Conservation (phyloP, 2,329 filamentous ascomycete genomes). For the Ilyonectria destructans region DNA sequence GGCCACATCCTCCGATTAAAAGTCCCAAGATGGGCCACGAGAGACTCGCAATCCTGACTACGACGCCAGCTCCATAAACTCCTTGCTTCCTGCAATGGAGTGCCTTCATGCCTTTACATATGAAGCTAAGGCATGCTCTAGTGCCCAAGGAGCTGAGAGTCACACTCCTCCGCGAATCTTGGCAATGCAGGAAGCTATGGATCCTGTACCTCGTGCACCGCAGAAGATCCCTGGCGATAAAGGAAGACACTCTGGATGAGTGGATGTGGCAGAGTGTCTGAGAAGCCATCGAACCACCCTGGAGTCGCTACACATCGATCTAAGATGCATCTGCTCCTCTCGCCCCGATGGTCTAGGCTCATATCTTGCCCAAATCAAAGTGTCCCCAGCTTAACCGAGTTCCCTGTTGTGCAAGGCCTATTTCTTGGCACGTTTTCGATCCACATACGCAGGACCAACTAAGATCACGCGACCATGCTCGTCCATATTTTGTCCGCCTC, state of each 20-base stretch:
- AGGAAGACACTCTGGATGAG: neutral
- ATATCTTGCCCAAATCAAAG: neutral
- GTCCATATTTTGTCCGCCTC: no score
- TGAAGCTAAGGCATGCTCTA: no score
- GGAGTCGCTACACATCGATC: neutral
- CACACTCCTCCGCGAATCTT: no score
- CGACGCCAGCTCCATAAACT: no score
- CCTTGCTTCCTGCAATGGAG: no score
- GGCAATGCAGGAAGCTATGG: neutral
- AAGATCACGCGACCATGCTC: neutral
- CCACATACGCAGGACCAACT: neutral
- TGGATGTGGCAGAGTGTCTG: neutral
- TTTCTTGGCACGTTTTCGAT: neutral
- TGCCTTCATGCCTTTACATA: no score
- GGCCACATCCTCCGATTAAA: no score
- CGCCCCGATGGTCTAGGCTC: neutral
- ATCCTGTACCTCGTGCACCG: neutral
- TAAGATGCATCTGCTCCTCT: neutral
- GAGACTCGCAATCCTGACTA: no score
- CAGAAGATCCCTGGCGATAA: neutral
- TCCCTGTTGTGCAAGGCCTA: neutral
- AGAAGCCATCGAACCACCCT: neutral
- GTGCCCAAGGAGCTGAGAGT: no score
- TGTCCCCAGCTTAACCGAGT: neutral
- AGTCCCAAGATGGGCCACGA: no score